phyloP scores from a whole-genome alignment of 2,329 filamentous ascomycete species.

The Conoideocrella luteorostrata region DNA sequence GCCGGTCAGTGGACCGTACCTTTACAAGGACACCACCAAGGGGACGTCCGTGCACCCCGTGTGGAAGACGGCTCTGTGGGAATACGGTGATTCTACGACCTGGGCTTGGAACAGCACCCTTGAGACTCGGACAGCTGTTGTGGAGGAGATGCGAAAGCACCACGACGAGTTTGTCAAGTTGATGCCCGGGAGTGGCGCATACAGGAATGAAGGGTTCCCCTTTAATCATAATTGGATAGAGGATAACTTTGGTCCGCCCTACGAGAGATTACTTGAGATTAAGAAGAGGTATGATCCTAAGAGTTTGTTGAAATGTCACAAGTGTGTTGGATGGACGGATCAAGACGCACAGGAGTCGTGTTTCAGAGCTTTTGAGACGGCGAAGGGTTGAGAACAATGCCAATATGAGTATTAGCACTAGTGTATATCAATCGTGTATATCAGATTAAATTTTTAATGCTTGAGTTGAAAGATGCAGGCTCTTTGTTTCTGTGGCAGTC shows the following conservation, averaged over 20 bases:
- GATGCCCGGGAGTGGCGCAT: slow-evolving; percentile 15
- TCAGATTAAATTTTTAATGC: too few relatives aligned
- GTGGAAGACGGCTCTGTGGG: slow-evolving; percentile 14
- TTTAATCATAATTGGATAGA: slow-evolving; percentile 19
- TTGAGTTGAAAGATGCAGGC: too few relatives aligned
- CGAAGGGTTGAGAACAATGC: background rate
- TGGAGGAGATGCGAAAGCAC: slow-evolving; percentile 14
- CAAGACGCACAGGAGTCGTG: background rate
- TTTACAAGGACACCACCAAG: background rate
- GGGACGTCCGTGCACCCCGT: slow-evolving; percentile 11
- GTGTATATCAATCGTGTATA: too few relatives aligned
- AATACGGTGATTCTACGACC: slow-evolving; percentile 8
- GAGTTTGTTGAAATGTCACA: background rate
- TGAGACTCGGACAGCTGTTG: slow-evolving; percentile 4
- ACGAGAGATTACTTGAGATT: slow-evolving; percentile 28
- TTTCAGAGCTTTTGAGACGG: background rate
- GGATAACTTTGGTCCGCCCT: slow-evolving; percentile 20
- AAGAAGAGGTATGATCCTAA: slow-evolving; percentile 24
- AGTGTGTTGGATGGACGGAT: slow-evolving; percentile 2
- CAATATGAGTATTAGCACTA: too few relatives aligned
- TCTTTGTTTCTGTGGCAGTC: too few relatives aligned
- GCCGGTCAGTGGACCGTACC: slow-evolving; percentile 10
- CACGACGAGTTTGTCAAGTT: slow-evolving; percentile 9
- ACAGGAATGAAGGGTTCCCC: slow-evolving; percentile 23
- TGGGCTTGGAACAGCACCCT: slow-evolving; percentile 14